Evolutionary conservation across 2,329 filamentous ascomycete genomes (phyloP).

Genomic region (Penicillium italicum): DNA sequence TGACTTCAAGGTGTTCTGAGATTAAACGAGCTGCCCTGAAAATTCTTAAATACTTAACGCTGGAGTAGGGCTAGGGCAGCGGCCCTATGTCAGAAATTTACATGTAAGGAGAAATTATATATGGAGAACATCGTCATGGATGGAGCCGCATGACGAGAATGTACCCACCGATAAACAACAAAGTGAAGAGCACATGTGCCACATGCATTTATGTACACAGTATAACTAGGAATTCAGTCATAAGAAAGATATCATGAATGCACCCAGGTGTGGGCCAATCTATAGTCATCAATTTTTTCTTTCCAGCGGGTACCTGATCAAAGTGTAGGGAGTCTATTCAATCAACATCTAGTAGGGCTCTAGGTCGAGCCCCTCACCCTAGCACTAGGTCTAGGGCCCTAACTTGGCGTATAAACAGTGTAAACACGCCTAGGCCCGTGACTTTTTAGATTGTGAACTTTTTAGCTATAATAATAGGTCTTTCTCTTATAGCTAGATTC

Average conservation of each 20-base stretch:
- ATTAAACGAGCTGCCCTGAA: not conserved
- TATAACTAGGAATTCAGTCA: too few relatives aligned
- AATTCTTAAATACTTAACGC: constrained; percentile 11
- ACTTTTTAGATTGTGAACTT: too few relatives aligned
- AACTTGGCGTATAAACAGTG: too few relatives aligned
- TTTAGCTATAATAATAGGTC: too few relatives aligned
- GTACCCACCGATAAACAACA: not conserved
- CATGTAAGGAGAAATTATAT: not conserved
- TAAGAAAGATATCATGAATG: too few relatives aligned
- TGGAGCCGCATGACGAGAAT: constrained; percentile 9
- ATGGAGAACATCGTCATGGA: constrained; percentile 17
- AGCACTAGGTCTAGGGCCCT: too few relatives aligned
- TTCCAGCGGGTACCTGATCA: not conserved
- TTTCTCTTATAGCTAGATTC: too few relatives aligned
- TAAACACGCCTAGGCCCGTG: too few relatives aligned
- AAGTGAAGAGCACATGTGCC: too few relatives aligned
- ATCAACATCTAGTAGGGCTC: not conserved
- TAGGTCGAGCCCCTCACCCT: too few relatives aligned
- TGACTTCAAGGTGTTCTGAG: not conserved
- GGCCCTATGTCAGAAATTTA: constrained; percentile 15
- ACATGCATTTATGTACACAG: too few relatives aligned
- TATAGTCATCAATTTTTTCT: not conserved
- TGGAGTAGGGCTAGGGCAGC: constrained; percentile 14
- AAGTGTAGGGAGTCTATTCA: not conserved
- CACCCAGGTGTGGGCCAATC: not conserved